Base-by-base conservation (phyloP, 2,329 filamentous ascomycete genomes). In the Epichloe uncinata region DNA sequence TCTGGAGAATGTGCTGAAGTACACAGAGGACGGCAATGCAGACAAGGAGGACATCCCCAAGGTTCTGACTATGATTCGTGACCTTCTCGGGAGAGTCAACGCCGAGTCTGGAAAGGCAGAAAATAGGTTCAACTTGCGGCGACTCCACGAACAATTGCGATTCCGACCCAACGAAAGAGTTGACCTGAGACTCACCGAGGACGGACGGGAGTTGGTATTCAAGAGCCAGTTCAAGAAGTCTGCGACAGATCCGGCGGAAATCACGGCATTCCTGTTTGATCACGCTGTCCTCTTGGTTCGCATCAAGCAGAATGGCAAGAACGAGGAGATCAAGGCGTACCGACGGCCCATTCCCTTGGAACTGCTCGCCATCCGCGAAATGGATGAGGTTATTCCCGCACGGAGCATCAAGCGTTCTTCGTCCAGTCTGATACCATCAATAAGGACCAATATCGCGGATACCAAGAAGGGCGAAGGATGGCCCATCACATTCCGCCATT, bases 101-200 rank as follows among this genome's bases (percentile, higher is more conserved):
- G 79, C 87, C 13, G 93, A 97, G 66, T 95, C 89, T 57, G 93
- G 93, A 59, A 96, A 95, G 70, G 89, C 93, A 0, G 93, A 98
- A 68, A 98, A 98, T 63, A 85, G 93, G 48, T 97, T 95, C 74
- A 97, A 97, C 64, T 72, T 98, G 51, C 85, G 91, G 66, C 86
- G 89, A 57, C 77, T 98, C 34, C 93, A 96, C 63, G 83, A 93
- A 58, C 87, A 95, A 59, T 79, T 98, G 55, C 88, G 91, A 55
- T 98, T 95, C 75, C 80, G 85, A 41, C 84, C 87, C 1, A 88
- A 88, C 54, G 91, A 96, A 61, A 86, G 84, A 61, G 90, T 97
- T 45, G 93, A 98, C 64, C 72, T 98, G 54, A 95, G 95, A 66
- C 75, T 98, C 47, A 95, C 89, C 0, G 93, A 98, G 60, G 89